Base-by-base conservation (phyloP, 2,329 filamentous ascomycete species). In the Pseudogymnoascus sp. region DNA sequence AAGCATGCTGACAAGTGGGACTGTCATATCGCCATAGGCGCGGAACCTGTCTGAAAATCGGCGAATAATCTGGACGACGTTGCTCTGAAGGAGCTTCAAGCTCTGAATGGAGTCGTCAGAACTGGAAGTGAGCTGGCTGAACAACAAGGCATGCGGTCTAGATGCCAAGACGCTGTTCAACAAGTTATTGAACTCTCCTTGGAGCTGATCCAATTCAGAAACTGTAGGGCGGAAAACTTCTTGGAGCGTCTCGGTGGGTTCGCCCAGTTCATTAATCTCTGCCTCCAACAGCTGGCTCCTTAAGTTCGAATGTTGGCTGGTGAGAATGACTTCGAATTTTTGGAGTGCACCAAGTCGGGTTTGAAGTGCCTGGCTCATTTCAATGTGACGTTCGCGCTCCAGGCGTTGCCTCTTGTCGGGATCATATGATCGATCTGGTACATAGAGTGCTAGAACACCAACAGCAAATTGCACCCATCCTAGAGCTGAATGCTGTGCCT, bases 381-480 rank as follows among this genome's bases (percentile, higher is more conserved):
- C 78, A 16, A 78, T 72, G 71, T 88, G 81, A 21, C 84, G 77
- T 62, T 81, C 75, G 18, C 85, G 83, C 69, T 91, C 87, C 16
- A 96, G 82, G 61, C 83, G 79, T 4, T 84, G 83, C 61, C 83
- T 79, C 64, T 87, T 78, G 65, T 87, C 83, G 1, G 95, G 95
- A 73, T 99, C 95, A 70, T 93, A 95, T 3, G 89, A 83, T 68
- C 88, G 87, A 73, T 96, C 88, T 0, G 96, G 93, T 2, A 97
- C 86, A 71, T 93, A 97, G 2, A 97, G 80, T 66, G 84, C 83
- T 59, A 97, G 79, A 40, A 88, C 84, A 14, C 87, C 87, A 18
- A 93, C 76, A 1, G 90, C 88, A 65, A 96, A 86, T 61, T 88
- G 81, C 29, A 92, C 81, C 85, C 93, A 95, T 4, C 89, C 87